These are phyloP conservation scores for Colletotrichum orchidophilum DNA, from an alignment of 2,329 filamentous ascomycete species.

Conservation along the genomic window DNA sequence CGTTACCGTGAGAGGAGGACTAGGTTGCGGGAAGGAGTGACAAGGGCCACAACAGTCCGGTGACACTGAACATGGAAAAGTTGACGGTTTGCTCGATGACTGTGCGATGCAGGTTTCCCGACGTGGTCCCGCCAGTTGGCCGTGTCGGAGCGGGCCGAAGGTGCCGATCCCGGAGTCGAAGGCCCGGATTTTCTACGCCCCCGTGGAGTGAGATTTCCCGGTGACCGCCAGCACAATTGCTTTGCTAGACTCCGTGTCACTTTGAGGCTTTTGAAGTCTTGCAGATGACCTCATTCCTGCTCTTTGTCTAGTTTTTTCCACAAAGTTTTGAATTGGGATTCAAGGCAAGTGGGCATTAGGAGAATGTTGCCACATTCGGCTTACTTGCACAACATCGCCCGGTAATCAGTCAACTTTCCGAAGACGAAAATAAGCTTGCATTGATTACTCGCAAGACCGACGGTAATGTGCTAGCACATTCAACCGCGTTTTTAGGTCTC, in stretches of 20 bases:
- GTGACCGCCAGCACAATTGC: neutral
- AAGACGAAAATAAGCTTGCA: too few relatives aligned
- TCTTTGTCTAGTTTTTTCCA: too few relatives aligned
- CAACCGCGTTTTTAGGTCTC: too few relatives aligned
- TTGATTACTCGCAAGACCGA: too few relatives aligned
- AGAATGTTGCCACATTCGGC: too few relatives aligned
- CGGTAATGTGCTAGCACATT: too few relatives aligned
- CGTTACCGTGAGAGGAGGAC: neutral
- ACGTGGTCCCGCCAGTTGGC: neutral
- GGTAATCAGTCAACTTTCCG: too few relatives aligned
- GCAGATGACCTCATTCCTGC: neutral
- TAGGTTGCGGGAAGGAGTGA: neutral
- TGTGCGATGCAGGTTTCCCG: neutral
- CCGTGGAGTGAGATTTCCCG: neutral
- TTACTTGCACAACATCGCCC: too few relatives aligned
- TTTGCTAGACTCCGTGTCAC: neutral
- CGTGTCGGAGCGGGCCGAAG: slow-evolving; percentile 13
- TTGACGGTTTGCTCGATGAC: neutral
- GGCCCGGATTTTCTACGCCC: neutral
- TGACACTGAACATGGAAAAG: neutral
- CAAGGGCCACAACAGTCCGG: neutral
- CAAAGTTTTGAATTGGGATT: too few relatives aligned
- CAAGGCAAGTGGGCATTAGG: too few relatives aligned
- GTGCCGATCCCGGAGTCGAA: slow-evolving; percentile 23
- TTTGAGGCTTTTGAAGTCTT: neutral